phyloP scores from a whole-genome alignment of 192 early-diverging fungal genomes.

The Backusella liffmaniae region DNA sequence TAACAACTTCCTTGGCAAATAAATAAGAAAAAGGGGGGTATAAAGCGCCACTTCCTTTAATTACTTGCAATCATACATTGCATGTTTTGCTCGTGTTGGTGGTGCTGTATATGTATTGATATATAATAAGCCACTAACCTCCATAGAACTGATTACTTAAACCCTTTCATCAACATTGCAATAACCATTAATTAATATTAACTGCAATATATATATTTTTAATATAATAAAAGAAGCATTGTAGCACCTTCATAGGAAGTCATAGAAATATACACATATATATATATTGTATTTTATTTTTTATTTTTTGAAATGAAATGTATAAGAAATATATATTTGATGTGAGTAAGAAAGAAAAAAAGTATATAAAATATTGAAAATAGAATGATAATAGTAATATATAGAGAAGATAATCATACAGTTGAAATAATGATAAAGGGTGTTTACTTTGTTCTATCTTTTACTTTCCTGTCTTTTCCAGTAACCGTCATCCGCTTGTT shows the following conservation, averaged over 20 bases:
- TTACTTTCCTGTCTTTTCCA: slow-evolving; percentile 5
- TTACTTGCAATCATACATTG: not conserved
- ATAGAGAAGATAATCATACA: slow-evolving; percentile 6
- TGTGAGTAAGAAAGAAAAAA: not conserved
- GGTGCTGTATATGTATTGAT: too few relatives aligned
- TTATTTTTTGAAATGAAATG: slow-evolving; percentile 9
- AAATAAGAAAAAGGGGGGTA: too few relatives aligned
- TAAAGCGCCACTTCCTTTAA: not conserved
- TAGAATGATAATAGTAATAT: slow-evolving; percentile 1
- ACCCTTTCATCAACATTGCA: not conserved
- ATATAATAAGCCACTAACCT: not conserved
- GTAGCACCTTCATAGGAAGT: not conserved
- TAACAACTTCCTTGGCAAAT: too few relatives aligned
- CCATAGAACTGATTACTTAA: not conserved
- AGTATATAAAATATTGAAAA: not conserved
- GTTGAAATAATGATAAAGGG: not conserved
- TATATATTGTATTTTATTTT: not conserved
- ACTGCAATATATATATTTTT: not conserved
- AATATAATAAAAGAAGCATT: not conserved
- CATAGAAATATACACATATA: not conserved
- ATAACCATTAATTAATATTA: not conserved
- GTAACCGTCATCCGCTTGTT: not conserved
- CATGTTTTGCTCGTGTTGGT: not conserved
- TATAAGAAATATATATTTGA: slow-evolving; percentile 4
- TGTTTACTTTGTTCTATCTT: not conserved